These are phyloP conservation scores for Fistulifera pelliculosa DNA, from an alignment of 108 stramenopile genomes.

Conservation along the genomic window DNA sequence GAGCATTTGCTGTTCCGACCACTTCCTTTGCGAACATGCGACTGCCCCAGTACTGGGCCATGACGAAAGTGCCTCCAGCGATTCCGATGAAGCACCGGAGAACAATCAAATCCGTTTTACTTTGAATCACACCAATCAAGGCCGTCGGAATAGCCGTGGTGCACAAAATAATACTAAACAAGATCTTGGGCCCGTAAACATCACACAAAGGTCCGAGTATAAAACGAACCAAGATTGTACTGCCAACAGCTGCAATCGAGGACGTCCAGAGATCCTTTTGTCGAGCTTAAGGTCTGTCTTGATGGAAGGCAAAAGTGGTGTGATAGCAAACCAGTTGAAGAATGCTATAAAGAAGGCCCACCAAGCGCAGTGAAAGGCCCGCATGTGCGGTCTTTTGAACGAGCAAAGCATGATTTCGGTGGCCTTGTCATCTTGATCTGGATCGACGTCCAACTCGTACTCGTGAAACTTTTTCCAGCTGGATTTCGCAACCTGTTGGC, in stretches of 20 bases:
- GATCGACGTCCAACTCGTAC: conserved; percentile 67
- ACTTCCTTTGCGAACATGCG: conserved; percentile 83
- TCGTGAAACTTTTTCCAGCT: conserved; percentile 48
- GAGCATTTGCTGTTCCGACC: conserved; percentile 85
- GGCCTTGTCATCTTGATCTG: conserved; percentile 69
- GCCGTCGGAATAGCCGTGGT: conserved; percentile 70
- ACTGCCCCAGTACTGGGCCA: conserved; percentile 86
- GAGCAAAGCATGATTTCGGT: conserved; percentile 44
- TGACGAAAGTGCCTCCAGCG: conserved; percentile 82
- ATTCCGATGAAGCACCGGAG: conserved; percentile 78
- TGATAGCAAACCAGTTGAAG: conserved; percentile 87
- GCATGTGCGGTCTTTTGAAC: conserved; percentile 76
- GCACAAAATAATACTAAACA: conserved; percentile 48
- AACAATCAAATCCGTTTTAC: conserved; percentile 45
- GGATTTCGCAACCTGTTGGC: background rate
- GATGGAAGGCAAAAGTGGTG: conserved; percentile 76
- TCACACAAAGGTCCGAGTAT: conserved; percentile 67
- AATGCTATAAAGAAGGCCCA: conserved; percentile 51
- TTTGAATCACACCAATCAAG: conserved; percentile 71
- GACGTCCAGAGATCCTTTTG: conserved; percentile 76
- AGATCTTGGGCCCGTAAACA: conserved; percentile 69
- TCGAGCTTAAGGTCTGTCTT: conserved; percentile 38
- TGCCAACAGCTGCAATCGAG: conserved; percentile 58
- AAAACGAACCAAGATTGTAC: conserved; percentile 67
- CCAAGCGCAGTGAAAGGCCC: conserved; percentile 82